Conservation (phyloP, 495 filamentous ascomycete species). For the Xylaria grammica region DNA sequence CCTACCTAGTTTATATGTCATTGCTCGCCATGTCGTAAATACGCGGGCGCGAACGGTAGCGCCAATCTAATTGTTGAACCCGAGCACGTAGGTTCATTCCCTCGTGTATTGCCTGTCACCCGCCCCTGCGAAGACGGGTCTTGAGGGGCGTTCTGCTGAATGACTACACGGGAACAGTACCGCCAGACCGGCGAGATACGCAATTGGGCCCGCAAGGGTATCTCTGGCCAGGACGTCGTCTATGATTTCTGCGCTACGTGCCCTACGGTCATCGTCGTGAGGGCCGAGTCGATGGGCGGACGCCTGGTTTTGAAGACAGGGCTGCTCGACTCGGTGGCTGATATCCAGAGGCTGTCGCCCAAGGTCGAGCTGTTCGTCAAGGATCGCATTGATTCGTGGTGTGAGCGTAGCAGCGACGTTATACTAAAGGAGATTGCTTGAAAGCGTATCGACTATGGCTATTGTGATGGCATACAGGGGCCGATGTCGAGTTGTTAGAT, state of each 20-base stretch:
- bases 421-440: background rate
- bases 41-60: slow-evolving; percentile 15
- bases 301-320: slow-evolving; percentile 1
- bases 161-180: slow-evolving; percentile 4
- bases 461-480: too few relatives aligned
- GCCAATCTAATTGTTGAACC: slow-evolving; percentile 9
- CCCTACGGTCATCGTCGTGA: slow-evolving; percentile 9
- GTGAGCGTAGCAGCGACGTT: slow-evolving; percentile 11
- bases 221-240: slow-evolving; percentile 11
- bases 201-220: slow-evolving; percentile 11
- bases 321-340: slow-evolving; percentile 7
- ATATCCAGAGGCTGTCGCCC: slow-evolving; percentile 7
- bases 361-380: slow-evolving; percentile 13
- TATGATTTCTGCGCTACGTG: slow-evolving; percentile 17
- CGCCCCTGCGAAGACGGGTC: background rate
- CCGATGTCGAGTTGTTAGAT: background rate
- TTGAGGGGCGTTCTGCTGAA: background rate
- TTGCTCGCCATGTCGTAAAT: slow-evolving; percentile 3
- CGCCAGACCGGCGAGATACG: slow-evolving; percentile 9
- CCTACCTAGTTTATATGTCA: slow-evolving; percentile 3
- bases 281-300: background rate
- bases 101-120: background rate
- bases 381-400: slow-evolving; percentile 16
- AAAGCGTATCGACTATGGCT: background rate
- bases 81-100: background rate